phyloP scores from a whole-genome alignment of 1,139 yeast genomes.

The Sporopachydermia cereana region DNA sequence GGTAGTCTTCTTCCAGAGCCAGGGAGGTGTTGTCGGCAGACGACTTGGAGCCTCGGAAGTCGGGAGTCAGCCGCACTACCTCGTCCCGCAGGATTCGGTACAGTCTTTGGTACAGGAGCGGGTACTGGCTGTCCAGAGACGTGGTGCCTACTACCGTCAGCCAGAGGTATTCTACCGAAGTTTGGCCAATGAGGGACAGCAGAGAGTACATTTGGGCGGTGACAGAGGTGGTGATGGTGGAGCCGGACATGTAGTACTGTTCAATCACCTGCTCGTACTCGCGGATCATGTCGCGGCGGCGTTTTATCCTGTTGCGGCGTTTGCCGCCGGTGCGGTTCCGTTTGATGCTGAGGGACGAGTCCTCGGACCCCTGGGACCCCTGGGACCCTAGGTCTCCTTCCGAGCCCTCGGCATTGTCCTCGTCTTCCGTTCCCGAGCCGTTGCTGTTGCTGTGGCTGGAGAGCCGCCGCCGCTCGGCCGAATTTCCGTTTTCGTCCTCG shows the following conservation, averaged over 20 bases:
- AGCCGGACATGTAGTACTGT: constrained; percentile 70
- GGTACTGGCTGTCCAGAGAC: constrained; percentile 62
- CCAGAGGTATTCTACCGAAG: constrained; percentile 67
- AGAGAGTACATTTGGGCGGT: constrained; percentile 74
- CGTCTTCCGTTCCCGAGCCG: constrained; percentile 12
- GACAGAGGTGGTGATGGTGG: constrained; percentile 63
- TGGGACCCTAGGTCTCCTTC: constrained; percentile 21
- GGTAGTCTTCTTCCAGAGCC: constrained; percentile 71
- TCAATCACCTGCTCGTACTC: constrained; percentile 48
- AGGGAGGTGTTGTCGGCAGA: constrained; percentile 57
- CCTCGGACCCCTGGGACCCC: constrained; percentile 16
- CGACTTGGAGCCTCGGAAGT: constrained; percentile 23
- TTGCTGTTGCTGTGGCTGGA: constrained; percentile 8
- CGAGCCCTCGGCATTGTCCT: constrained; percentile 11
- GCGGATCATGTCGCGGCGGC: constrained; percentile 19
- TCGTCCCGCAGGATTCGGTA: constrained; percentile 75
- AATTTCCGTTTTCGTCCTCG: constrained; percentile 19
- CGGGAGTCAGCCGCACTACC: constrained; percentile 55
- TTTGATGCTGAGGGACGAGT: constrained; percentile 6
- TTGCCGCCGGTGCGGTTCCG: constrained; percentile 3
- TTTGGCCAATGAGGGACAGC: constrained; percentile 69
- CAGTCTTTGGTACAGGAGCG: constrained; percentile 62
- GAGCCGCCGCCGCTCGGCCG: constrained; percentile 9
- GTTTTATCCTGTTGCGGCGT: constrained; percentile 13
- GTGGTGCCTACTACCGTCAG: constrained; percentile 81